Evolutionary conservation across 2,329 filamentous ascomycete species (phyloP).

Genomic region (Bipolaris victoriae): DNA sequence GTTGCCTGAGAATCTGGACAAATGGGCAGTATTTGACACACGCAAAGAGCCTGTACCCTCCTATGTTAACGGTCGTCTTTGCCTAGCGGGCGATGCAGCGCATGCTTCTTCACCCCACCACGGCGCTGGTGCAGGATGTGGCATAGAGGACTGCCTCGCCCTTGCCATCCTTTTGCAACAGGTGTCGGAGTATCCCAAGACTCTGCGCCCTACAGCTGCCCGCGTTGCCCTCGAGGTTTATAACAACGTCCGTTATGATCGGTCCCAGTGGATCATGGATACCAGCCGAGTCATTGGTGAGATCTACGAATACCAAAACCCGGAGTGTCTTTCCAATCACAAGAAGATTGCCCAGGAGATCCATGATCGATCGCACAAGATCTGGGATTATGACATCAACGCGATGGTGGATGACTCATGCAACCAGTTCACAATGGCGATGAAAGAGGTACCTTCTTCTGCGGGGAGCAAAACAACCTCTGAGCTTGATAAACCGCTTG

Average conservation of each 20-base stretch:
- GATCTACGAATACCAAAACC: slow-evolving; percentile 19
- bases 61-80: slow-evolving; percentile 19
- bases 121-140: slow-evolving; percentile 26
- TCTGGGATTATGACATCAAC: slow-evolving; percentile 23
- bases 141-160: slow-evolving; percentile 43
- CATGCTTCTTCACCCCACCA: slow-evolving; percentile 26
- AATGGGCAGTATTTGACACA: slow-evolving; percentile 29
- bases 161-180: slow-evolving; percentile 3
- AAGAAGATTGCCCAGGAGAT: slow-evolving; percentile 9
- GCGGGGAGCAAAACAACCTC: background rate
- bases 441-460: background rate
- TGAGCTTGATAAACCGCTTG: background rate
- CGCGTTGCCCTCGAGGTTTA: slow-evolving; percentile 19
- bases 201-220: slow-evolving; percentile 1
- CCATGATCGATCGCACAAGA: slow-evolving; percentile 17
- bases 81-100: slow-evolving; percentile 28
- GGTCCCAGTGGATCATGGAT: slow-evolving; percentile 18
- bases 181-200: background rate
- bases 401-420: slow-evolving; percentile 12
- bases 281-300: slow-evolving; percentile 19
- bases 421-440: background rate
- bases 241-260: slow-evolving; percentile 14
- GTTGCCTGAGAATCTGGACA: slow-evolving; percentile 13
- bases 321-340: slow-evolving; percentile 4
- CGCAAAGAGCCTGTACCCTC: slow-evolving; percentile 14